Base-by-base conservation (phyloP, 139 green algal genomes). In the Tetraselmis chui region DNA sequence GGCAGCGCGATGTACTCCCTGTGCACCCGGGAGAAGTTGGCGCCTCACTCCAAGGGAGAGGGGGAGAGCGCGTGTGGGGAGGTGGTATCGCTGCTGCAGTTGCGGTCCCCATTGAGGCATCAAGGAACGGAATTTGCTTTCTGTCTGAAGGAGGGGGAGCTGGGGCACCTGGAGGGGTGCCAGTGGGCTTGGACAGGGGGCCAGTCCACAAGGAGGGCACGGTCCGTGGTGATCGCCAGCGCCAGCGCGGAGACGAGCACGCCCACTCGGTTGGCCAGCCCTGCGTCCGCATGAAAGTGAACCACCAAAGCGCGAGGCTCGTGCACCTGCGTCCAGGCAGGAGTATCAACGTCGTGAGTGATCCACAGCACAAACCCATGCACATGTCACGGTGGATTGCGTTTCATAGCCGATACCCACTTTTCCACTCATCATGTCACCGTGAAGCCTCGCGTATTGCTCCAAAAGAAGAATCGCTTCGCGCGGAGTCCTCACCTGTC, bases 171-270 rank as follows among this genome's bases (percentile, higher is more conserved):
- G 74, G 74, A 29, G 11, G 74, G 26, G 74, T 29, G 25, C 25
- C 26, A 77, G 74, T 28, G 74, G 5, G 74, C 74, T 23, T 77
- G n/a, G 23, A 67, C 45, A 18, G 45, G 45, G 23, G 74, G 74
- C 74, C 74, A 77, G 5, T 77, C 74, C 18, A 77, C 74, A 22
- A 77, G 26, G n/a, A 77, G 74, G 26, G 74, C 74, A 23, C 74
- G 74, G 5, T 77, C 5, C 74, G 74, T 77, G 26, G 74, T 25
- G 23, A 77, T 22, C 74, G 74, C 74, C 26, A 77, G 74, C 74
- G 74, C 74, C 74, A 77, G 74, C 26, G n/a, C 74, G 23, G 74
- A 77, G 26, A 77, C 74, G 26, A 77, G 74, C n/a, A 29, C 74
- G 74, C 74, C 74, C 74, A 23, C 26, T 2, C 74, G 74, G 74